A percentile compares a stretch with the other conserved stretches of the same genome.
phyloP scores from a whole-genome alignment of 2,329 filamentous ascomycete species.

The Pseudonectria foliicola region DNA sequence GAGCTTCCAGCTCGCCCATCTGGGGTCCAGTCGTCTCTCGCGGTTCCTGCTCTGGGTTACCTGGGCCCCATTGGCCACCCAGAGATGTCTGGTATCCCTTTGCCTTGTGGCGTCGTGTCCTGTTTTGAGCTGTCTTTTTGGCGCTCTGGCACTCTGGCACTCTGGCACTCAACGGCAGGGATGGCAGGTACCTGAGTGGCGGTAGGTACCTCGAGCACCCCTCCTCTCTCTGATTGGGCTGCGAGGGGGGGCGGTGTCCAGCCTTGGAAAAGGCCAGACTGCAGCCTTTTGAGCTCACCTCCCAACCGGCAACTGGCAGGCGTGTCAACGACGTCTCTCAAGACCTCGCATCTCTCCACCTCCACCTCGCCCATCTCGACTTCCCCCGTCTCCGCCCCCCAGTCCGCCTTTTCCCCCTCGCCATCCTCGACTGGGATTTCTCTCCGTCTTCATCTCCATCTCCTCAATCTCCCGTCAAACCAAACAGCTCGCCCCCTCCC shows the following conservation, averaged over 20 bases:
- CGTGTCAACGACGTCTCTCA: conserved; percentile 5
- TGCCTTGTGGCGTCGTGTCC: too few species aligned
- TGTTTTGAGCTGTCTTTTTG: too few species aligned
- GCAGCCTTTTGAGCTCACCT: conserved; percentile 4
- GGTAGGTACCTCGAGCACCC: conserved; percentile 8
- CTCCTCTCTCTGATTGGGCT: conserved; percentile 19
- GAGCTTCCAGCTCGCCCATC: too few species aligned
- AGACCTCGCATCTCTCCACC: conserved; percentile 20
- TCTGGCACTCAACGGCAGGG: too few species aligned
- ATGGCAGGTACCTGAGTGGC: not conserved
- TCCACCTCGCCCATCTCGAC: conserved; percentile 13
- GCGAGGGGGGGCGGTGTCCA: conserved; percentile 20
- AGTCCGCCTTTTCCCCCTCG: conserved; percentile 11
- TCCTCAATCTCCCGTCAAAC: not conserved
- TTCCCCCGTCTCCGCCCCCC: conserved; percentile 8
- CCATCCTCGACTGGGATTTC: conserved; percentile 16
- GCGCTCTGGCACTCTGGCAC: too few species aligned
- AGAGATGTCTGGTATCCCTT: too few species aligned
- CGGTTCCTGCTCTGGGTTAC: too few species aligned
- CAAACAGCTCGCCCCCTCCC: conserved; percentile 5
- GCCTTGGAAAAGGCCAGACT: conserved; percentile 23
- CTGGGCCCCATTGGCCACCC: too few species aligned
- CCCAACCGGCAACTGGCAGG: not conserved
- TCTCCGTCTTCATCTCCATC: conserved; percentile 3
- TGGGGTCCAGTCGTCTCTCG: too few species aligned